phyloP scores from a whole-genome alignment of 495 filamentous ascomycete species.

The Tuber indicum region DNA sequence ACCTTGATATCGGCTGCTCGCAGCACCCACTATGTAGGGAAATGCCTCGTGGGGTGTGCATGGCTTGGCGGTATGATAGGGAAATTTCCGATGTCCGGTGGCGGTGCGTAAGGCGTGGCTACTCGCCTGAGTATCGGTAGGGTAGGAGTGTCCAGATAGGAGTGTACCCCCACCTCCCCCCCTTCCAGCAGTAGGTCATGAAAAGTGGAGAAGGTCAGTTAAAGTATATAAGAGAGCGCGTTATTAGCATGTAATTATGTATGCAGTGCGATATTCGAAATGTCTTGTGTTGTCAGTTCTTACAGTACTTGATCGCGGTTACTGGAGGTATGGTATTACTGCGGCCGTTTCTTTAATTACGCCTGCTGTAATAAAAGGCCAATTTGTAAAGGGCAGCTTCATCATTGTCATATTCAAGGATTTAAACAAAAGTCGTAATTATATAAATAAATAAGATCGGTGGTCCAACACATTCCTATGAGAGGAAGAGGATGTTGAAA shows the following conservation, averaged over 20 bases:
- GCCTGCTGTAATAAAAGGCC: background rate
- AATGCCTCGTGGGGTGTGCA: background rate
- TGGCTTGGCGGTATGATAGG: background rate
- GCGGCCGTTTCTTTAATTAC: background rate
- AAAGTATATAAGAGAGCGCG: background rate
- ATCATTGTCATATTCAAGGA: background rate
- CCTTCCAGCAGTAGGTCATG: background rate
- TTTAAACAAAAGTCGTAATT: background rate
- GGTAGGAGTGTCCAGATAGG: background rate
- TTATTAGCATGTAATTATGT: background rate
- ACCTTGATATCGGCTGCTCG: background rate
- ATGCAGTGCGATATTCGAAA: background rate
- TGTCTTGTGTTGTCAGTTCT: background rate
- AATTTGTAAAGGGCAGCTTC: background rate
- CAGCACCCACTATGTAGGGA: background rate
- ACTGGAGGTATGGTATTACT: background rate
- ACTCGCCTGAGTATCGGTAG: background rate
- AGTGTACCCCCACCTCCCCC: background rate
- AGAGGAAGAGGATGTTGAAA: background rate
- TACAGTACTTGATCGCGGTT: background rate
- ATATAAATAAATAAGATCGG: background rate
- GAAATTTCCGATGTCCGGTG: background rate
- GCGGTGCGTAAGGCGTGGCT: background rate
- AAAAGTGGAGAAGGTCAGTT: background rate
- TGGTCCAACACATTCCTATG: background rate